phyloP scores from a whole-genome alignment of 805 yeast species.

The Sugiyamaella lignohabitans region DNA sequence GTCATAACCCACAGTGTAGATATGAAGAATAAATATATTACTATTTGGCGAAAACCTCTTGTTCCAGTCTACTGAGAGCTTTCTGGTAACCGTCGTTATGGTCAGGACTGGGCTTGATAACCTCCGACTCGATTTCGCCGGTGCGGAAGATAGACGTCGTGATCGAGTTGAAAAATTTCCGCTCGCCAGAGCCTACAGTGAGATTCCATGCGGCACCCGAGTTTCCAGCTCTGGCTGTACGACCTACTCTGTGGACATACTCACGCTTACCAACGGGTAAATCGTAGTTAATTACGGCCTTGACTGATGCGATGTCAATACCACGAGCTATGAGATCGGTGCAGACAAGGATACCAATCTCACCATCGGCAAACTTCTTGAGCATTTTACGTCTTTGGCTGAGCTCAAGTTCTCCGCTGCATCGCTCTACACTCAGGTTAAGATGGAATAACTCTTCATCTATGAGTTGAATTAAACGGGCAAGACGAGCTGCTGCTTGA shows the following conservation, averaged over 20 bases:
- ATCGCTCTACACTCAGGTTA: constrained; percentile 24
- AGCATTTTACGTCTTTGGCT: constrained; percentile 51
- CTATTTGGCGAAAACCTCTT: constrained; percentile 15
- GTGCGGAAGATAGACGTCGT: constrained; percentile 29
- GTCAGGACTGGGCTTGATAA: too few relatives aligned
- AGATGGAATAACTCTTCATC: constrained; percentile 21
- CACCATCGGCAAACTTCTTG: constrained; percentile 50
- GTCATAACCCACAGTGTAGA: too few relatives aligned
- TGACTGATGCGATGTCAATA: constrained; percentile 65
- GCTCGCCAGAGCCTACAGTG: constrained; percentile 73
- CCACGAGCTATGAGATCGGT: constrained; percentile 98
- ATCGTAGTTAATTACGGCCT: constrained; percentile 82
- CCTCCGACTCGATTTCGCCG: constrained; percentile 4
- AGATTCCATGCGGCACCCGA: constrained; percentile 69
- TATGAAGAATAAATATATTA: constrained; percentile 3
- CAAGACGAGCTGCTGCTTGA: constrained; percentile 77
- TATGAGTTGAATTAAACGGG: constrained; percentile 50
- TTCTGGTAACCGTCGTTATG: constrained; percentile 14
- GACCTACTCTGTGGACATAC: constrained; percentile 92
- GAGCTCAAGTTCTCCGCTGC: constrained; percentile 34
- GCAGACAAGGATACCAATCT: constrained; percentile 49
- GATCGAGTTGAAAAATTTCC: constrained; percentile 39
- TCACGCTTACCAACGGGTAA: constrained; percentile 83
- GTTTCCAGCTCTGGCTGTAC: constrained; percentile 92
- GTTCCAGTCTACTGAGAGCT: constrained; percentile 17